Percentiles rank a stretch among this genome's conserved stretches.
These are phyloP conservation scores for Blastobotrys illinoisensis DNA, from an alignment of 1,139 yeast genomes.

Conservation along the genomic window DNA sequence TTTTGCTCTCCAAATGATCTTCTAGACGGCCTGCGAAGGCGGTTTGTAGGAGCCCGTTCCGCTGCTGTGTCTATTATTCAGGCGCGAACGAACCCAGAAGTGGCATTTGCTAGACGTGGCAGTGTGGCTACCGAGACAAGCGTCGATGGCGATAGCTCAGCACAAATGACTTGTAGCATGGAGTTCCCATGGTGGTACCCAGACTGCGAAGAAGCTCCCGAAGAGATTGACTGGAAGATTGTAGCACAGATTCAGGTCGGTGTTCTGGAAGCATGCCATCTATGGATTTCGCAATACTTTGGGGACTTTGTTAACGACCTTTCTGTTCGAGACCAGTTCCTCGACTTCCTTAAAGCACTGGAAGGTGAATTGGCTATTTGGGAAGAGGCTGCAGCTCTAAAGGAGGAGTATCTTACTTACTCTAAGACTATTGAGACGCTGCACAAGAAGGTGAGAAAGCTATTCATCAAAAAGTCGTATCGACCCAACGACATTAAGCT, in stretches of 20 bases:
- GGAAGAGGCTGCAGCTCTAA: conserved; percentile 35
- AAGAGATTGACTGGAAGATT: conserved; percentile 47
- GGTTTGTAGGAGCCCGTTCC: conserved; percentile 55
- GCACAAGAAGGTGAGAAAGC: conserved; percentile 64
- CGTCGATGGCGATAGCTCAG: conserved; percentile 1
- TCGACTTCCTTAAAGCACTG: conserved; percentile 61
- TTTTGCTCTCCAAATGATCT: conserved; percentile 52
- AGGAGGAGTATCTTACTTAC: conserved; percentile 30
- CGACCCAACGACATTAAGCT: conserved; percentile 51
- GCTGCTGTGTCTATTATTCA: conserved; percentile 49
- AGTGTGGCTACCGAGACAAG: conserved; percentile 1
- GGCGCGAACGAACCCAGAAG: not conserved
- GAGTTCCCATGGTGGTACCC: conserved; percentile 42
- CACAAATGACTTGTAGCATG: conserved; percentile 2
- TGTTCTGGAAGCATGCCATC: conserved; percentile 67
- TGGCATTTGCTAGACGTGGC: not conserved
- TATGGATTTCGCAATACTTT: conserved; percentile 69
- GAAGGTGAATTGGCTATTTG: conserved; percentile 64
- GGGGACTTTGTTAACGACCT: conserved; percentile 69
- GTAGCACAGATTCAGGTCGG: conserved; percentile 74
- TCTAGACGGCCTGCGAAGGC: conserved; percentile 44
- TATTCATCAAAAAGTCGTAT: conserved; percentile 73
- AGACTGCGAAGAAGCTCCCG: conserved; percentile 28
- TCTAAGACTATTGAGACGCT: conserved; percentile 43
- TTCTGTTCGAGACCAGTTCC: conserved; percentile 53